Base-by-base conservation (phyloP, 192 early-diverging fungal species). In the Backusella luteola region DNA sequence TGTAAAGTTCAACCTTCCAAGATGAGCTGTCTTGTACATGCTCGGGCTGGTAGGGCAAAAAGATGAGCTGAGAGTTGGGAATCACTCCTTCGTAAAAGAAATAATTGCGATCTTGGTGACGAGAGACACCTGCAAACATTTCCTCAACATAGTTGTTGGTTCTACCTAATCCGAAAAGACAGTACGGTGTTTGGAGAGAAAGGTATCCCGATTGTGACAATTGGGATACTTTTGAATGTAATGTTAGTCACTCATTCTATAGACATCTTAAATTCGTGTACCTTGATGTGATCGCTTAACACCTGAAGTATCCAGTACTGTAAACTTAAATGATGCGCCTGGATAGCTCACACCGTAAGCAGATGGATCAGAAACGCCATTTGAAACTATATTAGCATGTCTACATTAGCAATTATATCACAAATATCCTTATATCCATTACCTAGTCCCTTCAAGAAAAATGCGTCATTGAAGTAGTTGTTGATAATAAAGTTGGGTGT, bases 141-240 rank as follows among this genome's bases (percentile, higher is more conserved):
- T 94, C 91, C 77, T 98, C 97, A 19, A 98, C 92, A 81, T 98
- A 98, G 79, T 97, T 97, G 84, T 96, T 98, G 4, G 96, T 97
- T 76, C 97, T 81, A 1, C 97, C 97, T 14, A 98, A 87, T 15
- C 97, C 97, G 74, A 96, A 92, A 2, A 96, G 82, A 14, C 88
- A 89, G 52, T 95, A 97, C 1, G 97, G 95, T 41, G 93, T 90
- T 23, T 90, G 86, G 34, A 97, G 80, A 4, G 92, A 80, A 32
- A 91, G 81, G 80, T 96, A 97, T 2, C 90, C 86, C 29, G 93
- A 88, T 75, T 96, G 94, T 9, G 93, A 89, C 21, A 92, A 86
- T 80, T 96, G 96, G 1, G 92, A 86, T 15, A 94, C 89, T 91
- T 23, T 44, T 11, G 23, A 56, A 21, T 21, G 53, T 23, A n/a